A percentile compares a stretch with the other conserved stretches of the same genome.
phyloP scores from a whole-genome alignment of 345 rosid genomes.

The Luvunga scandens region DNA sequence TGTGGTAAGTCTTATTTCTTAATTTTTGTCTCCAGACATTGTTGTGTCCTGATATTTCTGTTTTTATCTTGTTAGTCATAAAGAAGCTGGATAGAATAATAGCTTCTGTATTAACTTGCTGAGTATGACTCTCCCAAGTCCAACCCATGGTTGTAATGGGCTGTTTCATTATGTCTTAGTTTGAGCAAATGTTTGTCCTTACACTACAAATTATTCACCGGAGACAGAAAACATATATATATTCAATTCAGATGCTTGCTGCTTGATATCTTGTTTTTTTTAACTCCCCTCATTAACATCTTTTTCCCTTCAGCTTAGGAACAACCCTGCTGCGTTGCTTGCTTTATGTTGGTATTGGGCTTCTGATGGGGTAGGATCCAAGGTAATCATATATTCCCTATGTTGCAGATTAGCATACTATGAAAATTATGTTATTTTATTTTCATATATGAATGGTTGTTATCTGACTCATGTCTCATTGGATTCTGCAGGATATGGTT shows the following conservation, averaged over 20 bases:
- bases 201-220: not conserved
- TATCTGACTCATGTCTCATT: not conserved
- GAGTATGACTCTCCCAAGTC: not conserved
- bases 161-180: not conserved
- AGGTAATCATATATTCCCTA: slow-evolving; percentile 44
- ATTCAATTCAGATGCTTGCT: not conserved
- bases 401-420: slow-evolving; percentile 3
- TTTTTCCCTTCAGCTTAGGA: slow-evolving; percentile 54
- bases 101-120: not conserved
- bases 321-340: slow-evolving; percentile 93
- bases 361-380: slow-evolving; percentile 85
- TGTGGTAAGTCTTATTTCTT: slow-evolving; percentile 36
- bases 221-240: not conserved
- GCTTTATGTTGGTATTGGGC: slow-evolving; percentile 99
- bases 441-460: slow-evolving; percentile 4
- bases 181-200: not conserved
- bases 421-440: slow-evolving; percentile 8
- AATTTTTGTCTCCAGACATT: not conserved
- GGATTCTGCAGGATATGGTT: slow-evolving; percentile 83
- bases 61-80: not conserved
- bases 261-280: not conserved
- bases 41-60: not conserved
- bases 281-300: slow-evolving; percentile 1
- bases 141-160: not conserved
- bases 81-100: slow-evolving; percentile 7